Conservation (phyloP, 2,329 filamentous ascomycete genomes). For the Stagonosporopsis chrysanthemi region DNA sequence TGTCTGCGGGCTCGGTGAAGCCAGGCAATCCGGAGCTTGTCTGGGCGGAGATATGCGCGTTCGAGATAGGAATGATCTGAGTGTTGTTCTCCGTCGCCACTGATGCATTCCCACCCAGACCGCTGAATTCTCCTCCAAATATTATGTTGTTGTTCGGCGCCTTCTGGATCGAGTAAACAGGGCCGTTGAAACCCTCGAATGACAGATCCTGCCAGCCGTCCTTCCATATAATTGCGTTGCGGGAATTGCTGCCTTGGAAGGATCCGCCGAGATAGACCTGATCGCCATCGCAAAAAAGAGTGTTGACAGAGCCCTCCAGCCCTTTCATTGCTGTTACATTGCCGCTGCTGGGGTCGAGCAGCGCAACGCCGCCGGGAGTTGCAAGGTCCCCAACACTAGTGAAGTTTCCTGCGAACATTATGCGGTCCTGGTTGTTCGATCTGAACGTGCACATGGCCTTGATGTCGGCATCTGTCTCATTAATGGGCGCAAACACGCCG, state of each 20-base stretch:
- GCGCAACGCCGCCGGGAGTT: conserved; percentile 77
- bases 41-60: conserved; percentile 74
- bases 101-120: conserved; percentile 83
- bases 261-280: conserved; percentile 92
- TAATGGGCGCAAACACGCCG: conserved; percentile 77
- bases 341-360: conserved; percentile 78
- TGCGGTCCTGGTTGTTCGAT: conserved; percentile 71
- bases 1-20: conserved; percentile 78
- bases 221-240: conserved; percentile 87
- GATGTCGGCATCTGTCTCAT: conserved; percentile 83
- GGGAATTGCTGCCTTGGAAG: conserved; percentile 81
- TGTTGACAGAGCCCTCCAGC: conserved; percentile 80
- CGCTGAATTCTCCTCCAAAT: conserved; percentile 90
- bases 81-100: conserved; percentile 70
- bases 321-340: conserved; percentile 78
- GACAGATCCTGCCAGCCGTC: conserved; percentile 77
- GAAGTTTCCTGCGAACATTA: conserved; percentile 94
- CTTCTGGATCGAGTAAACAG: conserved; percentile 84
- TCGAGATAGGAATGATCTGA: conserved; percentile 83
- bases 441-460: conserved; percentile 85
- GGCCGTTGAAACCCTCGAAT: conserved; percentile 94
- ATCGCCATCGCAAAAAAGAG: conserved; percentile 82
- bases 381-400: conserved; percentile 82
- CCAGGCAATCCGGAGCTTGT: conserved; percentile 68
- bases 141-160: conserved; percentile 83